Percentiles rank a stretch among this genome's conserved stretches.
phyloP scores from a whole-genome alignment of 1,284 basidiomycete genomes.

The Austroboletus niveus region DNA sequence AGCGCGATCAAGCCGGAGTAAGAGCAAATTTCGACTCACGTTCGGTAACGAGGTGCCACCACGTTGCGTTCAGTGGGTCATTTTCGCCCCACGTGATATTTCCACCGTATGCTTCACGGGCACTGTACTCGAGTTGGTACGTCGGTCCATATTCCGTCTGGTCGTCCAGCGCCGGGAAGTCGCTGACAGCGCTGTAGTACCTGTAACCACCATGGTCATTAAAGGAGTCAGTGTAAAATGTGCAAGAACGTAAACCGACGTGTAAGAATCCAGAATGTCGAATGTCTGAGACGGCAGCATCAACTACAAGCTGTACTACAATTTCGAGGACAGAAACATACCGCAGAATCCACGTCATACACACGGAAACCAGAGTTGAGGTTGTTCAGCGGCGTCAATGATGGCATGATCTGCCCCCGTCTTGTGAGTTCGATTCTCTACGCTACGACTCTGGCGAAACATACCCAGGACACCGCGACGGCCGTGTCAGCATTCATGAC shows the following conservation, averaged over 20 bases:
- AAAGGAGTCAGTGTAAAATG: too few species aligned
- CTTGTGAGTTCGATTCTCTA: neutral
- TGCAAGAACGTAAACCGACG: neutral
- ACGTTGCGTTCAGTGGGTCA: constrained; percentile 47
- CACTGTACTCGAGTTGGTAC: constrained; percentile 42
- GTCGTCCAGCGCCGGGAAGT: constrained; percentile 31
- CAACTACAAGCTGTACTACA: neutral
- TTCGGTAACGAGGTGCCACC: constrained; percentile 46
- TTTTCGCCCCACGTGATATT: constrained; percentile 40
- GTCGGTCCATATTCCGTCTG: constrained; percentile 37
- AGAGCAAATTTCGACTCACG: constrained; percentile 14
- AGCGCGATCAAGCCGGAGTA: too few species aligned
- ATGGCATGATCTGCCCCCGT: constrained; percentile 53
- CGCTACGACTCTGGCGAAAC: neutral
- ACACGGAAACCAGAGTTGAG: constrained; percentile 77
- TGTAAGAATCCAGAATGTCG: neutral
- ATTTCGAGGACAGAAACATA: constrained; percentile 29
- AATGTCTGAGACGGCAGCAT: neutral
- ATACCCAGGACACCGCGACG: constrained; percentile 49
- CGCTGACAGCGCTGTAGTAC: constrained; percentile 34
- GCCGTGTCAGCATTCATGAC: constrained; percentile 53
- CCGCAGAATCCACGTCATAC: constrained; percentile 72
- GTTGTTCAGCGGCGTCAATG: constrained; percentile 66
- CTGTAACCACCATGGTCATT: constrained; percentile 10
- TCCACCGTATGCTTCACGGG: constrained; percentile 39